Base-by-base conservation (phyloP, 2,329 filamentous ascomycete genomes). In the Fusarium sp. region DNA sequence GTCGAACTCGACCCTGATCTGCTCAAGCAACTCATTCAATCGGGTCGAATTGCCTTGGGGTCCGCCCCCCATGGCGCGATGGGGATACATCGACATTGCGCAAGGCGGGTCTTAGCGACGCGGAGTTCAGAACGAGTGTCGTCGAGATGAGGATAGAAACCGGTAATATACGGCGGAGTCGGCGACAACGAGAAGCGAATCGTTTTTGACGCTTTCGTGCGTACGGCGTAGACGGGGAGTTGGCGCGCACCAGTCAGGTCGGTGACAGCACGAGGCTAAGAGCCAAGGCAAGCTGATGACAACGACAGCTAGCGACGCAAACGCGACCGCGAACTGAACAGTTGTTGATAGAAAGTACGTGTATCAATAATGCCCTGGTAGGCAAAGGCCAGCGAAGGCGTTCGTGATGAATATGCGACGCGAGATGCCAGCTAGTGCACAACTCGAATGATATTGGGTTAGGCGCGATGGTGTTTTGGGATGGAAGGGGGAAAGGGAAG, bases 1-100 rank as follows among this genome's bases (percentile, higher is more conserved):
- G 72, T 98, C 95, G 74, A 98, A 98, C 81, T 99, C 96, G 76
- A 89, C 87, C 77, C 95, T 91, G 75, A 99, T 89, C 79, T 94
- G 92, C 59, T 98, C 95, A 77, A 99, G 87, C 69, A 98, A 89
- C 85, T 99, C 95, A 73, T 92, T 94, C 75, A 98, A 86, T 73
- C 96, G 94, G 73, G 84, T 87, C 51, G 80, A 80, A 72, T 83
- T 86, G 67, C 78, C 79, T 26, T 82, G 83, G 82, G 92, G 91
- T 71, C 89, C 90, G 70, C 85, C 88, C 71, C 90, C 91, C 87
- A 97, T 92, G 80, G 91, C 92, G 78, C 93, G 93, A 85, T 97
- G 94, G 76, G 92, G 92, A 82, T 97, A 97, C 94, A 98, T 97
- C 57, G 88, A 89, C 88, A 90, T 89, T 64, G 73, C 71, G 73